Conservation (phyloP, 73 alveolate genomes). For the Paramecium sexaurelia region DNA sequence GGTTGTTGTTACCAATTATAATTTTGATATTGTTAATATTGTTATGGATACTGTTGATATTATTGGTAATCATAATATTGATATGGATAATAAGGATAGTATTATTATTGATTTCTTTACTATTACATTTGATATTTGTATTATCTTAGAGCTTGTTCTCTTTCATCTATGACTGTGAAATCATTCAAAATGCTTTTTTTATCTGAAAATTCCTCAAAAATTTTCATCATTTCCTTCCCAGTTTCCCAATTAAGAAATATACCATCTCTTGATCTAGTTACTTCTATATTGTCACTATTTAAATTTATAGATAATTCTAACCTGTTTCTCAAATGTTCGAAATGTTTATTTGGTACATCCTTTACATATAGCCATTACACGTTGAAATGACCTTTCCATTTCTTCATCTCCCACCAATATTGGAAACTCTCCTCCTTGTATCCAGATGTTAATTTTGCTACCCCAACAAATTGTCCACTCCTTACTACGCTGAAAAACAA, state of each 20-base stretch:
- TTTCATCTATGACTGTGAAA: not conserved
- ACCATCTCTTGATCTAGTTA: slow-evolving; percentile 58
- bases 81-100: slow-evolving; percentile 45
- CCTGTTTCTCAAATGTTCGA: slow-evolving; percentile 61
- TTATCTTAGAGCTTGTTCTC: slow-evolving; percentile 45
- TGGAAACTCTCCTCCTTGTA: slow-evolving; percentile 67
- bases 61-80: slow-evolving; percentile 1
- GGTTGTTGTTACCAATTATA: slow-evolving; percentile 4
- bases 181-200: slow-evolving; percentile 42
- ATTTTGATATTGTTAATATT: slow-evolving; percentile 1
- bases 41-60: not conserved
- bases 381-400: slow-evolving; percentile 69
- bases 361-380: slow-evolving; percentile 66
- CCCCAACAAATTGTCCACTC: slow-evolving; percentile 68
- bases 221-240: slow-evolving; percentile 47
- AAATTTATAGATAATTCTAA: not conserved
- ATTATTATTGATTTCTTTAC: slow-evolving; percentile 27
- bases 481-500: slow-evolving; percentile 66
- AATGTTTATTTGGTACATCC: slow-evolving; percentile 64
- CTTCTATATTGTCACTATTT: slow-evolving; percentile 34
- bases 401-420: slow-evolving; percentile 68
- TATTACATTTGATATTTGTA: slow-evolving; percentile 28
- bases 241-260: slow-evolving; percentile 24
- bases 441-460: slow-evolving; percentile 62
- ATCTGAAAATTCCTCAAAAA: slow-evolving; percentile 52